These are phyloP conservation scores for Trametes punicea DNA, from an alignment of 768 basidiomycete species.

Conservation along the genomic window DNA sequence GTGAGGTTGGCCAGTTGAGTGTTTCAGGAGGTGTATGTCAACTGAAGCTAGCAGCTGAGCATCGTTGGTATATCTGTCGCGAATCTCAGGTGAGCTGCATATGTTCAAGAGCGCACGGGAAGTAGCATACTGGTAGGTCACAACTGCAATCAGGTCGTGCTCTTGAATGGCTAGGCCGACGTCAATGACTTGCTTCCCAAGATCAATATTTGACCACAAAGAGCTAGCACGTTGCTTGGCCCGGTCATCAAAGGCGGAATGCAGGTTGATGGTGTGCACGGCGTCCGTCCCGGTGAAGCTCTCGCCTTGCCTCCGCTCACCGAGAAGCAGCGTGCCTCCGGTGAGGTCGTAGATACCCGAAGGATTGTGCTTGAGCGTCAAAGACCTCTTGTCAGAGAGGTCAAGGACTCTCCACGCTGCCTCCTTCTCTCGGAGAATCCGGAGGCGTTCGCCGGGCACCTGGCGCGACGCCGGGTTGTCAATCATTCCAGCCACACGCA, in stretches of 20 bases:
- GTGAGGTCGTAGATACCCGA: conserved; percentile 29
- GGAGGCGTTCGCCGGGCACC: conserved; percentile 16
- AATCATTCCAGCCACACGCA: conserved; percentile 10
- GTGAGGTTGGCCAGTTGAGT: conserved; percentile 22
- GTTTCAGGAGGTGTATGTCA: conserved; percentile 20
- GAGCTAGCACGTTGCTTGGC: not conserved
- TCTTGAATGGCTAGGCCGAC: conserved; percentile 25
- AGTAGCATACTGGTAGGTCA: conserved; percentile 21
- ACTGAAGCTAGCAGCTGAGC: conserved; percentile 13
- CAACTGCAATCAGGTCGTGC: conserved; percentile 25
- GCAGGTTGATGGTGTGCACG: conserved; percentile 4
- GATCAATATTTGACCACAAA: conserved; percentile 18
- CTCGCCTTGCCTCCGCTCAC: conserved; percentile 10
- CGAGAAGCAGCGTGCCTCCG: conserved; percentile 23
- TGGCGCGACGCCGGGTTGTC: conserved; percentile 19
- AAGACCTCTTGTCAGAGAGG: conserved; percentile 1
- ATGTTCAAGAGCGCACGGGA: too few relatives aligned
- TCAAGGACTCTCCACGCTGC: conserved; percentile 15
- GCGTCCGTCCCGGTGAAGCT: conserved; percentile 13
- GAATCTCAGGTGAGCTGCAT: too few relatives aligned
- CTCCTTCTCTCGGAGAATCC: conserved; percentile 9
- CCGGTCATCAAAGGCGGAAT: not conserved
- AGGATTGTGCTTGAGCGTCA: conserved; percentile 15
- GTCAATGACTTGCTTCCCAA: conserved; percentile 22
- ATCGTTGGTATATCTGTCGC: conserved; percentile 7